Conservation (phyloP, 441 rosid species). For the Brassica hybrid region DNA sequence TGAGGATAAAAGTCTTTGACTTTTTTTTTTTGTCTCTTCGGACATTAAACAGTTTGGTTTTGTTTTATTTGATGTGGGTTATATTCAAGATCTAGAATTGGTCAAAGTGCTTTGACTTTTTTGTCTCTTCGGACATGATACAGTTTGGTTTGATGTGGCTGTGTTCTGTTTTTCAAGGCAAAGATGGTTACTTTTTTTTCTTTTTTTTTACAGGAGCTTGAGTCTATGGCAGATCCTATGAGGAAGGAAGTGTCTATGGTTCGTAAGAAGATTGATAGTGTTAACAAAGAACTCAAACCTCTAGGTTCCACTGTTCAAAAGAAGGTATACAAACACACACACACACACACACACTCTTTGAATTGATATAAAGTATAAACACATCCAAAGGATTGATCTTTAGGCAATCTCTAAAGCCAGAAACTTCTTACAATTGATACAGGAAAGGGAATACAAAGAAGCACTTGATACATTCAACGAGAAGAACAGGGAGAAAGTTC, state of each 20-base stretch:
- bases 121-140: conserved; percentile 31
- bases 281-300: conserved; percentile 10
- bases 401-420: too few species aligned
- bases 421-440: background rate
- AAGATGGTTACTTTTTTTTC: conserved; percentile 4
- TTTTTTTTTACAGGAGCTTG: background rate
- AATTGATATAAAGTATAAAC: background rate
- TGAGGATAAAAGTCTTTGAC: background rate
- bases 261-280: conserved; percentile 13
- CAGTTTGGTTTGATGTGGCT: conserved; percentile 7
- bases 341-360: background rate
- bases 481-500: conserved; percentile 12
- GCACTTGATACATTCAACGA: conserved; percentile 12
- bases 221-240: conserved; percentile 13
- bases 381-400: background rate
- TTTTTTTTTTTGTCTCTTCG: conserved; percentile 6
- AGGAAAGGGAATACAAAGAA: conserved; percentile 11
- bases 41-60: conserved; percentile 6
- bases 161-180: conserved; percentile 56
- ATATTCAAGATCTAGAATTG: conserved; percentile 16
- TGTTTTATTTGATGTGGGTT: background rate
- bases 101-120: conserved; percentile 11
- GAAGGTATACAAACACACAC: too few species aligned
- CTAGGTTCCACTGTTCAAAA: conserved; percentile 5
- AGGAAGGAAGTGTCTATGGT: conserved; percentile 5